A percentile compares a stretch with the other conserved stretches of the same genome.
Conservation (phyloP, 108 stramenopile species). For the Schizochytrium sp. region DNA sequence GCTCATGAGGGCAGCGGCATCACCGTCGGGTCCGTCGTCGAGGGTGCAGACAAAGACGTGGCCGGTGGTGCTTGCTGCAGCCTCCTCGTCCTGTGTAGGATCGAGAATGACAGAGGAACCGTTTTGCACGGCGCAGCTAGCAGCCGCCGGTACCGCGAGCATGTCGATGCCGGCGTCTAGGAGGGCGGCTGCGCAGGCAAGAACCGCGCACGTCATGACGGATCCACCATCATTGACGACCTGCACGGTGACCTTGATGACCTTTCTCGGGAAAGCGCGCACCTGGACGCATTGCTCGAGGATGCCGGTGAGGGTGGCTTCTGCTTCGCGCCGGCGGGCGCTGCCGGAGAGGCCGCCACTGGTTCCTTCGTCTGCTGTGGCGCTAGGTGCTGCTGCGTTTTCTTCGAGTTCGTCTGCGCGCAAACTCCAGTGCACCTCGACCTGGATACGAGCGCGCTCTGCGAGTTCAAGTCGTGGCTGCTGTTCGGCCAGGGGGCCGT, state of each 20-base stretch:
- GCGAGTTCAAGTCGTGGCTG: neutral
- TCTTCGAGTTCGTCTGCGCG: neutral
- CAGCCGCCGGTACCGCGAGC: neutral
- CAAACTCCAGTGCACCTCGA: neutral
- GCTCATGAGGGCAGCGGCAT: neutral
- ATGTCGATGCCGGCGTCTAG: neutral
- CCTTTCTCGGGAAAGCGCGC: neutral
- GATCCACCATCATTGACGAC: neutral
- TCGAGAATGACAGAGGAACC: neutral
- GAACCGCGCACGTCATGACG: neutral
- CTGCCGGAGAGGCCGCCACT: neutral
- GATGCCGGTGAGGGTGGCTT: neutral
- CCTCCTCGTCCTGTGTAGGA: neutral
- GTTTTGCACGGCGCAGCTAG: neutral
- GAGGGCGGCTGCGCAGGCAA: neutral
- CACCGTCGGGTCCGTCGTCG: neutral
- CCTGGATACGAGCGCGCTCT: neutral
- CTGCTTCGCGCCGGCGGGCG: neutral
- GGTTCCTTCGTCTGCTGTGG: neutral
- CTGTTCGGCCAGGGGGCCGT: neutral
- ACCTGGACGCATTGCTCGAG: neutral
- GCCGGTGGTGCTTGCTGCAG: neutral
- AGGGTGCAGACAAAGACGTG: neutral
- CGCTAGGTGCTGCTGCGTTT: neutral
- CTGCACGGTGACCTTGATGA: neutral